These are phyloP conservation scores for Cyberlindnera mycetangii DNA, from an alignment of 805 yeast genomes.

Conservation along the genomic window DNA sequence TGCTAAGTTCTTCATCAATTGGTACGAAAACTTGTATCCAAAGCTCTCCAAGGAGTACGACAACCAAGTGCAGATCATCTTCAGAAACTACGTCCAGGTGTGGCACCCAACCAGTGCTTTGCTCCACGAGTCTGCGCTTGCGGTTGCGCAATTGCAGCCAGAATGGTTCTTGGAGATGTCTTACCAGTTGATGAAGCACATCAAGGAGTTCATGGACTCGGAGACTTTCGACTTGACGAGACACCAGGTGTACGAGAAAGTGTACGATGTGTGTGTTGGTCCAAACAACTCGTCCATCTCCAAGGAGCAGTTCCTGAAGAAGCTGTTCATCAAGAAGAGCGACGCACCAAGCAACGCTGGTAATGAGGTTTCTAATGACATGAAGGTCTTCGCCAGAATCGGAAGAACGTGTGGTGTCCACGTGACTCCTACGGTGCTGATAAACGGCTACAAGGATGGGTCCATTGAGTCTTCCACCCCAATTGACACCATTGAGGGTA, in stretches of 20 bases:
- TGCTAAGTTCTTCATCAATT: slow-evolving; percentile 57
- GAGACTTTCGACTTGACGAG: slow-evolving; percentile 53
- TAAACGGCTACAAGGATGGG: slow-evolving; percentile 63
- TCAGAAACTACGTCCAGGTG: slow-evolving; percentile 79
- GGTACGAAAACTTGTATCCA: slow-evolving; percentile 54
- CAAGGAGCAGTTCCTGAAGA: slow-evolving; percentile 32
- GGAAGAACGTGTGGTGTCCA: slow-evolving; percentile 78
- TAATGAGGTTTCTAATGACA: slow-evolving; percentile 53
- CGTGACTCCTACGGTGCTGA: slow-evolving; percentile 75
- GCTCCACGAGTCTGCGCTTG: slow-evolving; percentile 69
- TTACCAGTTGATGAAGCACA: slow-evolving; percentile 51
- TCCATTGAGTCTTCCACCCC: slow-evolving; percentile 62
- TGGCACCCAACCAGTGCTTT: slow-evolving; percentile 81
- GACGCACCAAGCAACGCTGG: slow-evolving; percentile 46
- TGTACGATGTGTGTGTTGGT: slow-evolving; percentile 49
- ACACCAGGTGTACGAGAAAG: slow-evolving; percentile 49
- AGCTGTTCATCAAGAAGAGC: slow-evolving; percentile 24
- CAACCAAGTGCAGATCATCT: slow-evolving; percentile 54
- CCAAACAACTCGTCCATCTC: slow-evolving; percentile 32
- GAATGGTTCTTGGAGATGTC: slow-evolving; percentile 56
- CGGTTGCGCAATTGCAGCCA: slow-evolving; percentile 58
- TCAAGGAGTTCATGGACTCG: slow-evolving; percentile 57
- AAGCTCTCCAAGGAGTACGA: slow-evolving; percentile 42
- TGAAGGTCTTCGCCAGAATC: slow-evolving; percentile 71
- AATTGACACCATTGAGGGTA: slow-evolving; percentile 35